These are phyloP conservation scores for Aspergillus ibericus DNA, from an alignment of 2,329 filamentous ascomycete species.

Conservation along the genomic window DNA sequence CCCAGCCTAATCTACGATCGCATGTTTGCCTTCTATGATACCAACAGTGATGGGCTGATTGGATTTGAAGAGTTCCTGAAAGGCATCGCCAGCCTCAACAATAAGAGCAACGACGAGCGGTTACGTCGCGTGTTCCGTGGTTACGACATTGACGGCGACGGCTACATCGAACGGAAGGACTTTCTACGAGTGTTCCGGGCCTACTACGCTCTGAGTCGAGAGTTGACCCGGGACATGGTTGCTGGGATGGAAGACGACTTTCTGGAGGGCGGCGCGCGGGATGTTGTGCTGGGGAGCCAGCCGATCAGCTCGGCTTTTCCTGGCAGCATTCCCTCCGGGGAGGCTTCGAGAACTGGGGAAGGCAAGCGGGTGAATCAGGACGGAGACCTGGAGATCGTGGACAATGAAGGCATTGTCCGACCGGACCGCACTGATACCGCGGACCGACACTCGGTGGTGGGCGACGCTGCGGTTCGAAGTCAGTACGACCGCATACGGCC, in stretches of 20 bases:
- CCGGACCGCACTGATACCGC: constrained; percentile 62
- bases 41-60: constrained; percentile 83
- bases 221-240: constrained; percentile 82
- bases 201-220: constrained; percentile 86
- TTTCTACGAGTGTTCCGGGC: constrained; percentile 89
- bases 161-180: constrained; percentile 80
- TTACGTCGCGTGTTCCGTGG: constrained; percentile 76
- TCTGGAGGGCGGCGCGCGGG: constrained; percentile 71
- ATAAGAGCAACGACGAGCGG: constrained; percentile 62
- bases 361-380: constrained; percentile 65
- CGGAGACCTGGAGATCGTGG: constrained; percentile 64
- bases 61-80: constrained; percentile 89
- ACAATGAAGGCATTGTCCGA: constrained; percentile 61
- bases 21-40: constrained; percentile 96
- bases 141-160: constrained; percentile 88
- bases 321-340: constrained; percentile 64
- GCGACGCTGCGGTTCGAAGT: constrained; percentile 43
- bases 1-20: constrained; percentile 93
- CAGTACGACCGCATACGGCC: constrained; percentile 36
- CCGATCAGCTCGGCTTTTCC: constrained; percentile 78
- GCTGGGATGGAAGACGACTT: constrained; percentile 76
- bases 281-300: constrained; percentile 72
- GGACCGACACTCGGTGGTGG: constrained; percentile 62
- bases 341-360: constrained; percentile 61
- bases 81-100: constrained; percentile 68